These are phyloP conservation scores for Solanum piurae DNA, from an alignment of 257 asterid species.

Conservation along the genomic window DNA sequence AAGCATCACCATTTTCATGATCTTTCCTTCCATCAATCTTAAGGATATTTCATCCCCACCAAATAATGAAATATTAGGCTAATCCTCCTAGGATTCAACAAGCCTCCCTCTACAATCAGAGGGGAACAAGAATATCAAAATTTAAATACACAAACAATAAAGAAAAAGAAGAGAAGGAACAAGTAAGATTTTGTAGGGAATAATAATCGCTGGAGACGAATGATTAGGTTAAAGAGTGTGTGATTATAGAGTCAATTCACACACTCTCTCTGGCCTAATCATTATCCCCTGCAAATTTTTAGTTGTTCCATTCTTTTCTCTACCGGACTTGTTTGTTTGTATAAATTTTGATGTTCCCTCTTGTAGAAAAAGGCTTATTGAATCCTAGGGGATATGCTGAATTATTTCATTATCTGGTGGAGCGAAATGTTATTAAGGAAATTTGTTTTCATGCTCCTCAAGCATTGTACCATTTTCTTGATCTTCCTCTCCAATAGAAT, in stretches of 20 bases:
- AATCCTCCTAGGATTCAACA: background rate
- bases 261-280: background rate
- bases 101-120: background rate
- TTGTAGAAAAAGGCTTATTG: background rate
- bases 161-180: background rate
- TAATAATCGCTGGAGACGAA: background rate
- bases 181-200: background rate
- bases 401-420: background rate
- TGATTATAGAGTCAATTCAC: background rate
- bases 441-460: background rate
- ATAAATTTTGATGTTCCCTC: background rate
- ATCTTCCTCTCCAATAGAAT: background rate
- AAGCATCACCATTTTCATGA: background rate
- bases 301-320: background rate
- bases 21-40: background rate
- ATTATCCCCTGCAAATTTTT: background rate
- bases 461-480: background rate
- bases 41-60: background rate
- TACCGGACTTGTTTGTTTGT: background rate
- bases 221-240: background rate
- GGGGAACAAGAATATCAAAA: background rate
- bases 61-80: background rate
- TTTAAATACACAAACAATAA: background rate
- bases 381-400: background rate
- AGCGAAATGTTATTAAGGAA: background rate